Evolutionary conservation across 1,139 yeast species (phyloP), one percentile per base, ranked within the genome.

Genomic region (Hyphopichia fennica): DNA sequence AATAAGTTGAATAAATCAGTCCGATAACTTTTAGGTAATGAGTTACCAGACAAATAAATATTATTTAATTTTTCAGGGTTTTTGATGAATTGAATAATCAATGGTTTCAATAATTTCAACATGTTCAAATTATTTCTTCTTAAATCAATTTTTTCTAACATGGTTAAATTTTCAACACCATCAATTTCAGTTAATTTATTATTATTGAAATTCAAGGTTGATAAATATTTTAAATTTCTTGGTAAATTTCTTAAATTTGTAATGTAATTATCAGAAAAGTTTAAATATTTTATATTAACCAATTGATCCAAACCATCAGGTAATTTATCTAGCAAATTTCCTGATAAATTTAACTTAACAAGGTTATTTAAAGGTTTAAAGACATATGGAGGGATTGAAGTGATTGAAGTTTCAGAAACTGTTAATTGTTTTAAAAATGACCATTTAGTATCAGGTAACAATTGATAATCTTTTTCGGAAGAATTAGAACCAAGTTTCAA

Each of bases 311-410:
- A 63, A 2, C 86, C 81, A 14, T 63, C 67, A 0, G 88, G 87
- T 14, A 82, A 51, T 9, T 62, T 60, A 29, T 72, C 73, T 28
- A 82, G 60, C 32, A 72, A 58, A 52, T 82, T 82, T 43, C 73
- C 70, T 1, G 87, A 80, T 34, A 82, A 60, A 52, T 82, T 84
- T 40, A 82, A 66, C 40, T 82, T 79, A 13, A 80, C 78, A 20
- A 82, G 61, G 43, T 75, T 75, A 14, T 58, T 52, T 28, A 83
- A 62, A 2, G 81, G 79, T 44, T 69, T 70, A 54, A 82, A 79
- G 15, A 75, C 62, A 45, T 65, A 66, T 8, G 69, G 56, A 15
- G 77, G 72, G 17, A 83, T 67, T 7, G 63, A 54, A 0, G 72
- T 59, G 17, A 82, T 75, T 22, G 79, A 75, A 34, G 82, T 77